Evolutionary conservation across 1,284 basidiomycete species (phyloP).

Genomic region (Polyporus tsugae): DNA sequence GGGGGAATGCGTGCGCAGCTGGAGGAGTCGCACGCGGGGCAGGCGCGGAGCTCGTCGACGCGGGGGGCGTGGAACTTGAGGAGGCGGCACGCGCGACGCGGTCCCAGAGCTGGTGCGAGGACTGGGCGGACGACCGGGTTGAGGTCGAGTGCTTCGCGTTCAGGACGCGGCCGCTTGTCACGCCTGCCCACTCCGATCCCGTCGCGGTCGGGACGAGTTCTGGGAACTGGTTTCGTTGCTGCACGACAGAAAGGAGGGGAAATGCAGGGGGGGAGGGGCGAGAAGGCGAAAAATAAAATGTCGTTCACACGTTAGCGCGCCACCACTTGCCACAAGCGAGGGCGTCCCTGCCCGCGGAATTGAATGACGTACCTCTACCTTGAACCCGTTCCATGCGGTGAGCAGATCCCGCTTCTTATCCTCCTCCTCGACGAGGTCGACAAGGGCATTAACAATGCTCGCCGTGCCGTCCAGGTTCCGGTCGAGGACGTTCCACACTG

Average conservation of each 20-base stretch:
- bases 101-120: conserved; percentile 80
- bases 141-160: conserved; percentile 83
- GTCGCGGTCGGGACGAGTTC: conserved; percentile 71
- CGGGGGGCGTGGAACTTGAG: conserved; percentile 45
- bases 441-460: conserved; percentile 79
- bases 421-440: conserved; percentile 84
- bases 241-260: conserved; percentile 4
- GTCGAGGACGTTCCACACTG: conserved; percentile 87
- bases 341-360: background rate
- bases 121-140: conserved; percentile 61
- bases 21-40: conserved; percentile 32
- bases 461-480: conserved; percentile 80
- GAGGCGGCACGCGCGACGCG: conserved; percentile 88
- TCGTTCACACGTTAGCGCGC: conserved; percentile 4
- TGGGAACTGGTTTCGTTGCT: conserved; percentile 89
- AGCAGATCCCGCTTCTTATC: conserved; percentile 86
- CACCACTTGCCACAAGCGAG: background rate
- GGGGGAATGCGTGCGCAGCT: conserved; percentile 55
- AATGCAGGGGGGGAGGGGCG: conserved; percentile 5
- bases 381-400: conserved; percentile 84
- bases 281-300: background rate
- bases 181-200: conserved; percentile 77
- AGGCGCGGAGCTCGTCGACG: conserved; percentile 40
- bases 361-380: conserved; percentile 69
- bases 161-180: conserved; percentile 82